These are phyloP conservation scores for Naegleria fowleri DNA, from an alignment of 208 protist species.

Conservation along the genomic window DNA sequence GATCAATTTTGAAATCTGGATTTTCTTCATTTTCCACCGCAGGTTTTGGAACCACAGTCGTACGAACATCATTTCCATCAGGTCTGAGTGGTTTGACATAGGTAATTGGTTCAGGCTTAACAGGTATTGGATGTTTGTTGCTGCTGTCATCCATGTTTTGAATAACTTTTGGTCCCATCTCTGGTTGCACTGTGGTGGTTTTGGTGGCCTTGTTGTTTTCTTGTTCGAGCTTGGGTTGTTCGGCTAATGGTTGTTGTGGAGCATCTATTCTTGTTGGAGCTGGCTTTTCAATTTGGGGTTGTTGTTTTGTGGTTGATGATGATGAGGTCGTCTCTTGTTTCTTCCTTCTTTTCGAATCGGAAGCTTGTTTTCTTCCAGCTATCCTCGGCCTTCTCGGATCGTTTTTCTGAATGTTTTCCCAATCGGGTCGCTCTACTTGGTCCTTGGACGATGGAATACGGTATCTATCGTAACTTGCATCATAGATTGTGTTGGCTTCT, in stretches of 20 bases:
- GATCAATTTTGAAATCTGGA: background rate
- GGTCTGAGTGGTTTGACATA: background rate
- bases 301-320: background rate
- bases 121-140: too few relatives aligned
- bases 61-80: too few relatives aligned
- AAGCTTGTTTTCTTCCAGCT: background rate
- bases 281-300: background rate
- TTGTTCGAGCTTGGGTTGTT: background rate
- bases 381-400: background rate
- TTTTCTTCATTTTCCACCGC: background rate
- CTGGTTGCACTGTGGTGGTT: background rate
- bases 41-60: background rate
- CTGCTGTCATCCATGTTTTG: background rate
- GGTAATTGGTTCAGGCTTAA: background rate
- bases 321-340: too few relatives aligned
- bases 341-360: too few relatives aligned
- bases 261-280: background rate
- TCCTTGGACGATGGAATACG: background rate
- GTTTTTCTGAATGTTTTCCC: background rate
- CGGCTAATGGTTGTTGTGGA: background rate
- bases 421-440: background rate
- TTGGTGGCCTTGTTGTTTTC: background rate
- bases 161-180: background rate
- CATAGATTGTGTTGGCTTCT: background rate
- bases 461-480: background rate